These are phyloP conservation scores for Teratosphaeria pseudoeucalypti DNA, from an alignment of 2,329 filamentous ascomycete species.

Conservation along the genomic window DNA sequence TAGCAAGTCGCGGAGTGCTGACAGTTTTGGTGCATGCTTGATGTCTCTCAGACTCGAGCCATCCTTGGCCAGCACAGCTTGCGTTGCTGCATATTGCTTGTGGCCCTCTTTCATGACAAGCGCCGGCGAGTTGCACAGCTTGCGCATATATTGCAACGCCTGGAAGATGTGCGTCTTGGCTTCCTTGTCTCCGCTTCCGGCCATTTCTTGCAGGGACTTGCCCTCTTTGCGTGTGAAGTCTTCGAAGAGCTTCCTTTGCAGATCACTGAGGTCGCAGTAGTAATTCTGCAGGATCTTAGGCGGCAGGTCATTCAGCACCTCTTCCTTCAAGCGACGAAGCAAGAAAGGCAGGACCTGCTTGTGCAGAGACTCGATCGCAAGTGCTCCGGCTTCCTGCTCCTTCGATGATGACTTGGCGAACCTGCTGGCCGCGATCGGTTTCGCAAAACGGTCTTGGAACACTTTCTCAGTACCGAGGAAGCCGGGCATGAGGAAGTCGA, in stretches of 20 bases:
- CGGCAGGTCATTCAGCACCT: slow-evolving; percentile 88
- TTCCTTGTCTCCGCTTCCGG: slow-evolving; percentile 76
- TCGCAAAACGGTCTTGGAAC: slow-evolving; percentile 90
- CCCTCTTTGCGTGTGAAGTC: slow-evolving; percentile 92
- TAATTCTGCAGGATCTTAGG: slow-evolving; percentile 99
- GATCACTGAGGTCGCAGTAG: slow-evolving; percentile 92
- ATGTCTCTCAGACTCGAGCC: slow-evolving; percentile 76
- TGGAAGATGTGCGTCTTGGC: slow-evolving; percentile 99
- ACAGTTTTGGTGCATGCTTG: slow-evolving; percentile 82
- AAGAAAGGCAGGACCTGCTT: slow-evolving; percentile 97
- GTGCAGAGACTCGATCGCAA: slow-evolving; percentile 95
- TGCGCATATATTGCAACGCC: slow-evolving; percentile 97
- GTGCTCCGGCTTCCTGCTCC: slow-evolving; percentile 90
- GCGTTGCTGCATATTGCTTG: slow-evolving; percentile 79
- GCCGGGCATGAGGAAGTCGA: slow-evolving; percentile 98
- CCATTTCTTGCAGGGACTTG: slow-evolving; percentile 75
- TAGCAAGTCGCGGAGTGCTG: slow-evolving; percentile 80
- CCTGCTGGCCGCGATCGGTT: slow-evolving; percentile 86
- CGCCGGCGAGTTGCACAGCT: slow-evolving; percentile 94
- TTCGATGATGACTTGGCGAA: slow-evolving; percentile 97
- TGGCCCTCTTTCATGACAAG: slow-evolving; percentile 92
- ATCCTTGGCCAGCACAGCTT: slow-evolving; percentile 66
- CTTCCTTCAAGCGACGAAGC: slow-evolving; percentile 89
- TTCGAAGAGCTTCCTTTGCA: slow-evolving; percentile 91
- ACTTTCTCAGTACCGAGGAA: slow-evolving; percentile 94